Conservation (phyloP, 306 rosid species). For the Malus fusca region DNA sequence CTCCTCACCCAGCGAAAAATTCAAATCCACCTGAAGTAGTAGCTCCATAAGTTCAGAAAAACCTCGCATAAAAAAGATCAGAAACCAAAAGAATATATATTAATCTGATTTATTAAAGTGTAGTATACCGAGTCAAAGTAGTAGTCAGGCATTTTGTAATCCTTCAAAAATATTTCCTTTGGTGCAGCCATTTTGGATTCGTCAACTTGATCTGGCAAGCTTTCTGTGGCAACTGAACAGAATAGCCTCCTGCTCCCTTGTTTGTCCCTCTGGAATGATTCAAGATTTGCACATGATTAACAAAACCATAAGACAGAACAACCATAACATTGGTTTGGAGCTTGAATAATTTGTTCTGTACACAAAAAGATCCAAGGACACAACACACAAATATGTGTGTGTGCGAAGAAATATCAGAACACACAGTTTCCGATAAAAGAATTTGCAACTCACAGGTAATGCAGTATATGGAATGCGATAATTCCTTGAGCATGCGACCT, state of each 20-base stretch:
- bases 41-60: slow-evolving; percentile 13
- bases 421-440: slow-evolving; percentile 1
- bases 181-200: slow-evolving; percentile 71
- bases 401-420: slow-evolving; percentile 6
- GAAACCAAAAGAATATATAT: slow-evolving; percentile 12
- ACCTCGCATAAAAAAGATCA: background rate
- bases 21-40: slow-evolving; percentile 65
- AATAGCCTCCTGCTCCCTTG: slow-evolving; percentile 45
- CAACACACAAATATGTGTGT: background rate
- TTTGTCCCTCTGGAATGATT: slow-evolving; percentile 47
- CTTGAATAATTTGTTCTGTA: background rate
- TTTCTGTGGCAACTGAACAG: slow-evolving; percentile 76
- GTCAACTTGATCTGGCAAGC: slow-evolving; percentile 50
- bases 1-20: slow-evolving; percentile 82
- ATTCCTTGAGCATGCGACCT: slow-evolving; percentile 38
- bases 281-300: slow-evolving; percentile 19
- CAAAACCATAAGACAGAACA: background rate
- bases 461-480: slow-evolving; percentile 28
- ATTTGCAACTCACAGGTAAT: slow-evolving; percentile 44
- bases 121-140: slow-evolving; percentile 66
- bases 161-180: slow-evolving; percentile 82
- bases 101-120: background rate
- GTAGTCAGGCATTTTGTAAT: slow-evolving; percentile 85
- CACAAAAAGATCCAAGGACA: background rate
- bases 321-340: background rate